Evolutionary conservation across 345 rosid genomes (phyloP).

Genomic region (Gossypium arboreum): DNA sequence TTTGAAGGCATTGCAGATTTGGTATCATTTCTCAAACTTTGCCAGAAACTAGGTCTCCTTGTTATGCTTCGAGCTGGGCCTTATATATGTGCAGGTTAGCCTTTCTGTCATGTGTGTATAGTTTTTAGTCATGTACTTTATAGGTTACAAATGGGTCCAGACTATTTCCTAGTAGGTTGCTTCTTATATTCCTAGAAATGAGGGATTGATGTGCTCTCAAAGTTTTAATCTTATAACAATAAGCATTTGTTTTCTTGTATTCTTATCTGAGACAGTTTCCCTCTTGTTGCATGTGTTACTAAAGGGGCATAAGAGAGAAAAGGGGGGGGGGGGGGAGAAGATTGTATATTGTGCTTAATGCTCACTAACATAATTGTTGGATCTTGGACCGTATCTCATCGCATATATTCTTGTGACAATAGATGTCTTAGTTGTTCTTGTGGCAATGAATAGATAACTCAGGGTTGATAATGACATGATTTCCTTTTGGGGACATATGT

Average conservation of each 20-base stretch:
- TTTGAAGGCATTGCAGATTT: conserved; percentile 81
- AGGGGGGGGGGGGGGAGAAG: neutral
- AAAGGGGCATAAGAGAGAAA: neutral
- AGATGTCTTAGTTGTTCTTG: neutral
- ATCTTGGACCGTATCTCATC: no score
- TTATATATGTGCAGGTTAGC: conserved; percentile 83
- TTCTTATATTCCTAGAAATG: neutral
- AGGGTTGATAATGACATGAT: conserved; percentile 5
- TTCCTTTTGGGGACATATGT: conserved; percentile 15
- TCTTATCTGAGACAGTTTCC: neutral
- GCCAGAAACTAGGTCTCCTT: conserved; percentile 70
- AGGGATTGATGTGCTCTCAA: neutral
- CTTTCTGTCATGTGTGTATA: neutral
- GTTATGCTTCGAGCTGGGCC: conserved; percentile 98
- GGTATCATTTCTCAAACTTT: conserved; percentile 63
- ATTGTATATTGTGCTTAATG: neutral
- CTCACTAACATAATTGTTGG: neutral
- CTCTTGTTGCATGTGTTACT: conserved; percentile 6
- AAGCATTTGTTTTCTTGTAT: conserved; percentile 6
- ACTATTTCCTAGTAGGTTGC: neutral
- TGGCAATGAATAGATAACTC: neutral
- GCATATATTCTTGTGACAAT: no score
- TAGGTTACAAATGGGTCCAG: neutral
- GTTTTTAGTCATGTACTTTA: conserved; percentile 1
- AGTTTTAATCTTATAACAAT: neutral